Base-by-base conservation (phyloP, 1,139 yeast genomes). In the Zygoascus hellenicus region DNA sequence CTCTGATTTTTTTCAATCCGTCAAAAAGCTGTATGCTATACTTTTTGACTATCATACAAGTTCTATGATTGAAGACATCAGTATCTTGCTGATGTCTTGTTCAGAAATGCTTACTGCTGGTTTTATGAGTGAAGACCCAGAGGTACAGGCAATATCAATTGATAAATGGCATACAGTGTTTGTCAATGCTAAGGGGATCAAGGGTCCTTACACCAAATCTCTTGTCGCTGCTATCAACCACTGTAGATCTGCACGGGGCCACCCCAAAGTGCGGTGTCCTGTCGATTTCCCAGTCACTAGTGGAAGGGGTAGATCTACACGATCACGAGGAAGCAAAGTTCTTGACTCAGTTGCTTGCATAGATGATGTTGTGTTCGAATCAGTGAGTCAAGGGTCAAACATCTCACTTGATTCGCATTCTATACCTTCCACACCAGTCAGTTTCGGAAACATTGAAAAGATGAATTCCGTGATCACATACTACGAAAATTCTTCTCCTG, bases 221-320 rank as follows among this genome's bases (percentile, higher is more conserved):
- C 40, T 52, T 13, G 49, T 50, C 15, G 38, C 38, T 9, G 53
- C 51, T 7, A 42, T 52, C n/a, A 48, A 46, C 26, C 35, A 17
- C 10, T 37, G 46, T 22, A 22, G 42, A 16, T 22, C 43, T 14
- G 39, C 29, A 13, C 13, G 14, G 3, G 30, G 30, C 10, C n/a
- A 11, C 5, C 17, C 32, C 30, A 46, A 45, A 17, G 19, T 48
- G 32, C 34, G 44, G 14, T 26, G 44, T 11, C 51, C 51, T 2
- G 46, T 36, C 19, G 43, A 48, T n/a, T 51, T 51, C 35, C 54
- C 54, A 16, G 36, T 35, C n/a, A 17, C 45, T n/a, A 44, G 51
- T 10, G 41, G 42, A 7, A n/a, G 45, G 9, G 32, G 42, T 14
- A n/a, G 43, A 22, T 33, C 46, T 15, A 37, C 38, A 16, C n/a